Evolutionary conservation across 1,284 basidiomycete species (phyloP), one percentile per base, ranked within the genome.

Genomic region (Pisolithus thermaeus): DNA sequence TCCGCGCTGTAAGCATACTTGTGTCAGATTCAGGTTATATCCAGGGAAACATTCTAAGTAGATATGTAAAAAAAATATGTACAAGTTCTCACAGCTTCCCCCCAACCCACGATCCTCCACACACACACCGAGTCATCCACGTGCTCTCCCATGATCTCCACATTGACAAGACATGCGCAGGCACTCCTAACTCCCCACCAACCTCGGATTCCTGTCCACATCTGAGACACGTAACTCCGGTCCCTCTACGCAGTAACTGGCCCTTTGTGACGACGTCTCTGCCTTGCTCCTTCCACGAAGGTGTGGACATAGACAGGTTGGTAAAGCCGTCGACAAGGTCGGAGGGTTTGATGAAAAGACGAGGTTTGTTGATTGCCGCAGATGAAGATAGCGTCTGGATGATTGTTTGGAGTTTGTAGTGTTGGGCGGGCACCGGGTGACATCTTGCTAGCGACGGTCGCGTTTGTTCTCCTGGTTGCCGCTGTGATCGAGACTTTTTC

Each of bases 251-350:
- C 28, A 70, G 57, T 35, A 86, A 64, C 1, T 71, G 48, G 0
- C 73, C 75, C 63, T 87, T 88, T 9, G 79, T 77, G 16, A 90
- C 70, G 3, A 88, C 73, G 56, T 90, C 87, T 46, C 69, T 73
- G 16, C 71, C 72, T 47, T 73, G 72, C 7, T 72, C 72, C 56
- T 78, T 78, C 14, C 47, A 44, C 5, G 52, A 25, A 7, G 54
- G 56, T 30, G 68, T 59, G 23, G 54, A 58, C 0, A 52, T 57
- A 14, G 69, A 73, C 42, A 72, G 59, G 49, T 61, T 71, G 22
- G 70, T 61, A 23, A 82, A 64, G 8, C 80, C 81, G 56, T 86
- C 83, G 4, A 86, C 69, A 11, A 90, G 73, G 54, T 89, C 84
- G 7, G 64, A 68, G 2, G 84, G 74, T 61, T 84, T 87, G 61